These are phyloP conservation scores for Phytopythium montanum DNA, from an alignment of 352 stramenopile species.

Conservation along the genomic window DNA sequence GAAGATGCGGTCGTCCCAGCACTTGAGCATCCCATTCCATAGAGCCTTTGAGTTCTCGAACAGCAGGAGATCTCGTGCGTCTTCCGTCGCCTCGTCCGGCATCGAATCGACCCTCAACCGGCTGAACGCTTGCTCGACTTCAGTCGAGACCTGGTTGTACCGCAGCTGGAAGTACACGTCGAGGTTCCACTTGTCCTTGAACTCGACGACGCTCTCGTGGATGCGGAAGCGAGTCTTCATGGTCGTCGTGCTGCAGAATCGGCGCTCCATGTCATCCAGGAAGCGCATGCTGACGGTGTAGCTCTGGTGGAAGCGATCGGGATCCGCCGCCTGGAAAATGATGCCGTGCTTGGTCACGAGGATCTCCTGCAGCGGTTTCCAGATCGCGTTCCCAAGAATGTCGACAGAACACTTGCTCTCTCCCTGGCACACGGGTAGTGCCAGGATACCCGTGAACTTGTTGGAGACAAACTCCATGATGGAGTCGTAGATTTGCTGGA, in stretches of 20 bases:
- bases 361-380: constrained; percentile 69
- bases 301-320: constrained; percentile 76
- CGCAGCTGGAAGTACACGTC: constrained; percentile 87
- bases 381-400: constrained; percentile 78
- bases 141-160: constrained; percentile 43
- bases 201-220: constrained; percentile 71
- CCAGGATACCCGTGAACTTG: constrained; percentile 63
- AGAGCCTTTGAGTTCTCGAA: constrained; percentile 52
- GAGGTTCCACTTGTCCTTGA: constrained; percentile 88
- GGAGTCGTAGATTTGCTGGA: constrained; percentile 65
- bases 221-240: constrained; percentile 65
- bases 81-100: constrained; percentile 1
- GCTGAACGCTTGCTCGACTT: constrained; percentile 49
- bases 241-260: constrained; percentile 47
- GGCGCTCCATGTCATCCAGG: constrained; percentile 42
- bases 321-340: constrained; percentile 80
- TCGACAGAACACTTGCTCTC: constrained; percentile 67
- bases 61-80: constrained; percentile 13
- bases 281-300: constrained; percentile 81
- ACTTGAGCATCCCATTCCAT: constrained; percentile 48
- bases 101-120: constrained; percentile 16
- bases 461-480: constrained; percentile 69
- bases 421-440: constrained; percentile 62
- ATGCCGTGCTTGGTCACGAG: constrained; percentile 68
- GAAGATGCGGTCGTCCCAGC: constrained; percentile 58